These are phyloP conservation scores for Ophiostoma novo-ulmi DNA, from an alignment of 2,329 filamentous ascomycete genomes.

Conservation along the genomic window DNA sequence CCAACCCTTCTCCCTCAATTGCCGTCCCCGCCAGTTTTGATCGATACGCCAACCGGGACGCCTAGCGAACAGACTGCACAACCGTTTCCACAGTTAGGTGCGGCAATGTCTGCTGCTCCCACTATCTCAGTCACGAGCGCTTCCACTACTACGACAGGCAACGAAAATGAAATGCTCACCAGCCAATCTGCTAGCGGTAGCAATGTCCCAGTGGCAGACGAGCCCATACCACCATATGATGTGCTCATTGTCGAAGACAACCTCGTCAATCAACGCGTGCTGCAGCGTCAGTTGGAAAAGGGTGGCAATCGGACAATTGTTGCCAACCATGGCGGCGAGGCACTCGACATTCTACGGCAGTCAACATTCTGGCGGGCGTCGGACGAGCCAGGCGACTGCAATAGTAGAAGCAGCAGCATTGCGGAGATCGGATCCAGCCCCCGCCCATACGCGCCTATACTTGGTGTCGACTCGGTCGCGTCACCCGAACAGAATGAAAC, in stretches of 20 bases:
- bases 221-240: constrained; percentile 40
- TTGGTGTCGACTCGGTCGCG: neutral
- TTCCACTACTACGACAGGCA: neutral
- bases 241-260: constrained; percentile 65
- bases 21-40: constrained; percentile 17
- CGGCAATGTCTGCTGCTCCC: neutral
- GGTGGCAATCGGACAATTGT: constrained; percentile 57
- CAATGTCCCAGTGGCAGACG: neutral
- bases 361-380: constrained; percentile 49
- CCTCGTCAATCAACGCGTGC: constrained; percentile 60
- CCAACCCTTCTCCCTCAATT: constrained; percentile 8
- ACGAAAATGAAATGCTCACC: neutral
- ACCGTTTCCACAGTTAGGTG: neutral
- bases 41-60: neutral
- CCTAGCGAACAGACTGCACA: neutral
- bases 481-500: neutral
- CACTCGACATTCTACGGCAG: constrained; percentile 51
- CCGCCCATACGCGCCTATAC: neutral
- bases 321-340: constrained; percentile 61
- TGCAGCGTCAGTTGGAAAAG: constrained; percentile 57
- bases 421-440: neutral
- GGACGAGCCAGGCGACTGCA: neutral
- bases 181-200: neutral
- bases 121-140: neutral
- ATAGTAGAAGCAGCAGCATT: neutral